These are phyloP conservation scores for Aspergillus spinulosporus DNA, from an alignment of 2,329 filamentous ascomycete species.

Conservation along the genomic window DNA sequence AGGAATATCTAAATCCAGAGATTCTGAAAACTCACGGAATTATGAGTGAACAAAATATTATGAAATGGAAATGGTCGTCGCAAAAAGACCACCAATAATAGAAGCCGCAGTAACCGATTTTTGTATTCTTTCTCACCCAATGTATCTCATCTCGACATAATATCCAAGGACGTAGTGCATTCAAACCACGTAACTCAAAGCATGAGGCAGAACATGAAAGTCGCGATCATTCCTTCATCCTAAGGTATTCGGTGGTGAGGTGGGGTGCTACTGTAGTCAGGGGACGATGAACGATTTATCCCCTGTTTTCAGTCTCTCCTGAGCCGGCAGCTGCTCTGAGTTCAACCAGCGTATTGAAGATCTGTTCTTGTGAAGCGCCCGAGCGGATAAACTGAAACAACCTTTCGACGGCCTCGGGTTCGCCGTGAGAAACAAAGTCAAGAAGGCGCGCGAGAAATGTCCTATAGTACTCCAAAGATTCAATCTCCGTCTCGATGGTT, in stretches of 20 bases:
- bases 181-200: too few relatives aligned
- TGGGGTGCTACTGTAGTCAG: background rate
- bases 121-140: too few relatives aligned
- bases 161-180: too few relatives aligned
- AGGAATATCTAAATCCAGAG: too few relatives aligned
- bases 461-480: constrained; percentile 26
- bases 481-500: constrained; percentile 6
- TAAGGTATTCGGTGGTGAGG: background rate
- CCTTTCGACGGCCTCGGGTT: constrained; percentile 25
- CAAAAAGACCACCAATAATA: too few relatives aligned
- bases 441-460: constrained; percentile 30
- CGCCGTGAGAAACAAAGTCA: constrained; percentile 24
- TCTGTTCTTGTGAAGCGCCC: constrained; percentile 30
- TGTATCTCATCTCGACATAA: too few relatives aligned
- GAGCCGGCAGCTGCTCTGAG: constrained; percentile 3
- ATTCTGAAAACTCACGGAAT: too few relatives aligned
- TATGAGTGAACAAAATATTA: too few relatives aligned
- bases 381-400: constrained; percentile 32
- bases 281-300: background rate
- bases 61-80: too few relatives aligned
- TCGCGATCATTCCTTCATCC: too few relatives aligned
- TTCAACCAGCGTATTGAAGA: constrained; percentile 25
- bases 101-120: too few relatives aligned
- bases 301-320: background rate
- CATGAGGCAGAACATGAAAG: too few relatives aligned